These are phyloP conservation scores for Nemania sp. DNA, from an alignment of 2,329 filamentous ascomycete genomes.

Conservation along the genomic window DNA sequence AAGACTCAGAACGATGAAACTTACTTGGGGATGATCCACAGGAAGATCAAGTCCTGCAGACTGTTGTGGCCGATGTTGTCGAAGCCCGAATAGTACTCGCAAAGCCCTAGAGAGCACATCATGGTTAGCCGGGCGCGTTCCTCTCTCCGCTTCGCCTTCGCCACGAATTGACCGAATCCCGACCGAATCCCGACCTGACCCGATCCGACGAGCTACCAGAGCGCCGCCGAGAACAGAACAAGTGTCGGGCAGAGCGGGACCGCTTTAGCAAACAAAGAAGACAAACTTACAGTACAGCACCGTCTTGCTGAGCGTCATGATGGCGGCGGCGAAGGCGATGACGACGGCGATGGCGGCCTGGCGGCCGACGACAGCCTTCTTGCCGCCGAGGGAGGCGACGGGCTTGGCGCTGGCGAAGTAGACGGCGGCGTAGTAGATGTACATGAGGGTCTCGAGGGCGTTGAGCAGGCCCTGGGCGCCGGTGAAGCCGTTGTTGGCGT, in stretches of 20 bases:
- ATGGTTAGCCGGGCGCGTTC: background rate
- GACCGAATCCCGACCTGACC: background rate
- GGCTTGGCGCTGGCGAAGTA: slow-evolving; percentile 38
- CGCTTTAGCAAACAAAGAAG: background rate
- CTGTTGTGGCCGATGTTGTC: slow-evolving; percentile 63
- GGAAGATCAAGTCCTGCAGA: slow-evolving; percentile 47
- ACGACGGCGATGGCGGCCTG: slow-evolving; percentile 52
- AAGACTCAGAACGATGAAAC: background rate
- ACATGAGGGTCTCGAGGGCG: slow-evolving; percentile 67
- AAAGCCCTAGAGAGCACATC: slow-evolving; percentile 49
- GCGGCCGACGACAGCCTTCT: slow-evolving; percentile 47
- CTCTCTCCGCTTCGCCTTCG: background rate
- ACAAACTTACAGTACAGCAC: slow-evolving; percentile 58
- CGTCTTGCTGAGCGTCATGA: slow-evolving; percentile 68
- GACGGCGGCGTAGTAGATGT: slow-evolving; percentile 58
- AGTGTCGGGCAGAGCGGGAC: background rate
- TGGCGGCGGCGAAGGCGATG: slow-evolving; percentile 56
- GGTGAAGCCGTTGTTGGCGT: slow-evolving; percentile 73
- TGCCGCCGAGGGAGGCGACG: slow-evolving; percentile 34
- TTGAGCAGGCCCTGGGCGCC: slow-evolving; percentile 74
- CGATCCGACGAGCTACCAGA: background rate
- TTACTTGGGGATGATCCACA: slow-evolving; percentile 57
- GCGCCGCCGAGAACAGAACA: background rate
- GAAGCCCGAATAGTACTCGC: slow-evolving; percentile 61
- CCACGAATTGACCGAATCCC: background rate